These are phyloP conservation scores for Trichoderma parareesei DNA, from an alignment of 495 filamentous ascomycete genomes.

Conservation along the genomic window DNA sequence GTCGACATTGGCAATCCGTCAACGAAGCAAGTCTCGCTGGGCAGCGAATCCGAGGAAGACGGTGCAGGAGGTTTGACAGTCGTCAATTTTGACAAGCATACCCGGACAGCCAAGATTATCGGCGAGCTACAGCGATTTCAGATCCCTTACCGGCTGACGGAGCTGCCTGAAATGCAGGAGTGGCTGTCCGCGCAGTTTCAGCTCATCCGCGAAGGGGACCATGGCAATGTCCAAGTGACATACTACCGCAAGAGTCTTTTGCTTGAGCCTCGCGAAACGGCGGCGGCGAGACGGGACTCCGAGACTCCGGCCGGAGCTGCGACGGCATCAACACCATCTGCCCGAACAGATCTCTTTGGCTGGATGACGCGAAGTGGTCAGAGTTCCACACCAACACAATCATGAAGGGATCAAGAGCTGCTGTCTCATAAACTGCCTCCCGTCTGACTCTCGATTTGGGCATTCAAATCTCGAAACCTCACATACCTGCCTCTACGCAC, in stretches of 20 bases:
- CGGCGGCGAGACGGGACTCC: constrained; percentile 39
- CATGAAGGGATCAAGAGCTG: background rate
- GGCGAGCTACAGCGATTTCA: constrained; percentile 96
- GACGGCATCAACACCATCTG: background rate
- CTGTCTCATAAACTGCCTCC: background rate
- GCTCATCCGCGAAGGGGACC: constrained; percentile 69
- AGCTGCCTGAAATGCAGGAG: constrained; percentile 83
- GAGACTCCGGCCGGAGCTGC: constrained; percentile 26
- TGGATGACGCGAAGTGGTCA: constrained; percentile 24
- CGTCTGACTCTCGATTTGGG: background rate
- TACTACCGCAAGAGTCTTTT: constrained; percentile 82
- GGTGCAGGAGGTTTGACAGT: constrained; percentile 53
- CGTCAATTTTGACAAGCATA: constrained; percentile 98
- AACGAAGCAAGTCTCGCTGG: constrained; percentile 50
- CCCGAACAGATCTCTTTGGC: constrained; percentile 23
- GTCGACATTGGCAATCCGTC: constrained; percentile 90
- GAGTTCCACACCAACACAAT: background rate
- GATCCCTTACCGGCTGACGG: constrained; percentile 79
- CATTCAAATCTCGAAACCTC: background rate
- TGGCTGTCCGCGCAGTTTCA: constrained; percentile 85
- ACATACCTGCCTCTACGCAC: background rate
- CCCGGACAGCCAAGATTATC: constrained; percentile 89
- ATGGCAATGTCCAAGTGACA: constrained; percentile 66
- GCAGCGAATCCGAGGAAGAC: constrained; percentile 29
- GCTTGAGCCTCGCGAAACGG: constrained; percentile 72